These are phyloP conservation scores for Corinectria fuckeliana DNA, from an alignment of 2,329 filamentous ascomycete genomes.

Conservation along the genomic window DNA sequence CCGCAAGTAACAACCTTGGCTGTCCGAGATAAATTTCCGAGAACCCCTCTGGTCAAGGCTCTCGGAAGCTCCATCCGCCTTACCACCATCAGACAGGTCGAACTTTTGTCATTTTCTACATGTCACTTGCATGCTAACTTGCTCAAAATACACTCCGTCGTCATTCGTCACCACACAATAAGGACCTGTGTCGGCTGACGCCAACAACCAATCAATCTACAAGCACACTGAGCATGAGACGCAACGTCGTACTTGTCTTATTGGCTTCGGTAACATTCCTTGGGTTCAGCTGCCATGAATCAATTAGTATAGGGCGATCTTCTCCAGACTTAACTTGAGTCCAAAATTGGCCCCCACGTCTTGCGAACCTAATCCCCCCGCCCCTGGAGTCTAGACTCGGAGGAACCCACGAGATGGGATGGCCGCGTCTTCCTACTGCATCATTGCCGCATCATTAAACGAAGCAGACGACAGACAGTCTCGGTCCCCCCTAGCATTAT, in stretches of 20 bases:
- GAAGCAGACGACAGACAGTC: constrained; percentile 4
- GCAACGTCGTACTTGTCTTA: neutral
- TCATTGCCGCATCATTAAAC: neutral
- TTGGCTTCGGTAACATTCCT: neutral
- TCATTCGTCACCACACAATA: constrained; percentile 4
- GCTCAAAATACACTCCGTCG: constrained; percentile 5
- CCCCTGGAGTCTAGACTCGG: constrained; percentile 1
- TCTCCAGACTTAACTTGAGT: neutral
- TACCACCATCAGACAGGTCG: constrained; percentile 12
- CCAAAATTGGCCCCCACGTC: constrained; percentile 14
- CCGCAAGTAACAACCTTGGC: constrained; percentile 12
- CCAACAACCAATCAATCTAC: constrained; percentile 2
- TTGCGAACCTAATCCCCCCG: constrained; percentile 6
- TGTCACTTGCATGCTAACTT: constrained; percentile 6
- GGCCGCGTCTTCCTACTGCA: neutral
- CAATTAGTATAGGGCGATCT: constrained; percentile 2
- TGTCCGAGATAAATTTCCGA: constrained; percentile 30
- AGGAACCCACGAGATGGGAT: neutral
- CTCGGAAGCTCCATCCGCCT: constrained; percentile 17
- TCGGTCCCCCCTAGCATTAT: neutral
- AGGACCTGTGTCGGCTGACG: neutral
- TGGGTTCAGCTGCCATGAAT: constrained; percentile 10
- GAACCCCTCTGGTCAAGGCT: constrained; percentile 22
- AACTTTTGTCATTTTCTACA: constrained; percentile 18
- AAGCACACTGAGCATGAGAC: neutral